phyloP scores from a whole-genome alignment of 371 early-diverging fungal genomes.

The Quaeritorhiza haematococci region DNA sequence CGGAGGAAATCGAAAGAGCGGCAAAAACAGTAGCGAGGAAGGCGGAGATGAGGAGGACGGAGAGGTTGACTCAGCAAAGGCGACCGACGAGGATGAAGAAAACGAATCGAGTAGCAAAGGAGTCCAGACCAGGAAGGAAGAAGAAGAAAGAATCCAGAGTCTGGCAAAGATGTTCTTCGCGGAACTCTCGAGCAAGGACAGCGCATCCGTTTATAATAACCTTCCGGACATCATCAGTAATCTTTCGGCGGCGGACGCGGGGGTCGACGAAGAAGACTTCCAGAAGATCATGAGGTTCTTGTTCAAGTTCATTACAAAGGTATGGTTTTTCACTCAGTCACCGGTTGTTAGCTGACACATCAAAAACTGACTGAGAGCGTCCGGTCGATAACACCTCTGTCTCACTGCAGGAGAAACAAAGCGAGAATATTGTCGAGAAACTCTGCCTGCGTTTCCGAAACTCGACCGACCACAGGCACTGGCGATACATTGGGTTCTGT shows the following conservation, averaged over 20 bases:
- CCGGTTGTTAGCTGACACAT: neutral
- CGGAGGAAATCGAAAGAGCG: too few relatives aligned
- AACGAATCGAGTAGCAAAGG: neutral
- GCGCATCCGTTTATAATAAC: slow-evolving; percentile 91
- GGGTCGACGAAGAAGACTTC: slow-evolving; percentile 75
- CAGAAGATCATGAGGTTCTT: slow-evolving; percentile 87
- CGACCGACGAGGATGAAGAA: neutral
- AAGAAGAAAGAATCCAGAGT: slow-evolving; percentile 84
- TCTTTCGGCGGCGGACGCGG: slow-evolving; percentile 40
- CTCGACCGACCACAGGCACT: slow-evolving; percentile 67
- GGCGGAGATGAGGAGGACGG: slow-evolving; percentile 1
- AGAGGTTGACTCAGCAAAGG: neutral
- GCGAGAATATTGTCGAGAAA: slow-evolving; percentile 91
- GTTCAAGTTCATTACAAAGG: slow-evolving; percentile 87
- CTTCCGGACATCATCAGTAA: slow-evolving; percentile 94
- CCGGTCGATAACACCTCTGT: neutral
- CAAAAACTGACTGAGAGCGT: neutral
- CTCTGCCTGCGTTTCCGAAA: slow-evolving; percentile 82
- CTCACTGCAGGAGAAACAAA: slow-evolving; percentile 73
- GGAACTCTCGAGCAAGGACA: slow-evolving; percentile 91
- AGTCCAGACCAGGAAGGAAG: slow-evolving; percentile 17
- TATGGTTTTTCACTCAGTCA: slow-evolving; percentile 11
- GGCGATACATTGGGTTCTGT: slow-evolving; percentile 90
- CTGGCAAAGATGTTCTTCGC: slow-evolving; percentile 91
- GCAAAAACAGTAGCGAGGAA: too few relatives aligned